These are phyloP conservation scores for Fusarium globosum DNA, from an alignment of 2,329 filamentous ascomycete genomes.

Conservation along the genomic window DNA sequence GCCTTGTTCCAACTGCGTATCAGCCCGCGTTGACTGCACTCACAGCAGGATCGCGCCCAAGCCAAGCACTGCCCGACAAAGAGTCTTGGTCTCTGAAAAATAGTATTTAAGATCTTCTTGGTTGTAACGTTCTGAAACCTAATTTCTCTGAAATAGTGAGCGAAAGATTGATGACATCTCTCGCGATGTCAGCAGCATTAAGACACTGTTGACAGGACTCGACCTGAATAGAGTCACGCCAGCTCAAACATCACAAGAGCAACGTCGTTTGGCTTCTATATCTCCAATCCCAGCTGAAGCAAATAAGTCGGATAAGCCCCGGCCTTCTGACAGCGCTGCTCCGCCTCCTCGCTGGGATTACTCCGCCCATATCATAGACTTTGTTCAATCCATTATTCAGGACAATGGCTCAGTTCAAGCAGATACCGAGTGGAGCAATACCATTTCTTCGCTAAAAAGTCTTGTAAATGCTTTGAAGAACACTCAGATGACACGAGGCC, in stretches of 20 bases:
- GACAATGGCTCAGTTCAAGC: neutral
- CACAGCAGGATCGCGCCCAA: constrained; percentile 46
- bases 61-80: constrained; percentile 44
- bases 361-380: constrained; percentile 49
- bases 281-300: accelerated
- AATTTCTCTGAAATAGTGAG: constrained; percentile 42
- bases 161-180: constrained; percentile 52
- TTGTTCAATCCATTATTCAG: constrained; percentile 44
- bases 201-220: constrained; percentile 40
- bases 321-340: too few relatives aligned
- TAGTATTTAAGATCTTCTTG: constrained; percentile 44
- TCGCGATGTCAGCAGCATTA: constrained; percentile 49
- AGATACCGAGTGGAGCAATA: neutral
- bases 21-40: constrained; percentile 48
- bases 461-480: constrained; percentile 13
- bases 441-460: constrained; percentile 15
- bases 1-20: constrained; percentile 48
- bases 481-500: neutral
- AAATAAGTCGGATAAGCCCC: accelerated
- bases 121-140: accelerated
- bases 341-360: constrained; percentile 44
- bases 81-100: constrained; percentile 51
- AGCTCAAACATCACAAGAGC: neutral
- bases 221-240: neutral
- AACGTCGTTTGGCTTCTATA: neutral